A percentile compares a stretch with the other conserved stretches of the same genome.
Evolutionary conservation across 75 land plant genomes (phyloP).

Genomic region (Adiantum capillusveneris): DNA sequence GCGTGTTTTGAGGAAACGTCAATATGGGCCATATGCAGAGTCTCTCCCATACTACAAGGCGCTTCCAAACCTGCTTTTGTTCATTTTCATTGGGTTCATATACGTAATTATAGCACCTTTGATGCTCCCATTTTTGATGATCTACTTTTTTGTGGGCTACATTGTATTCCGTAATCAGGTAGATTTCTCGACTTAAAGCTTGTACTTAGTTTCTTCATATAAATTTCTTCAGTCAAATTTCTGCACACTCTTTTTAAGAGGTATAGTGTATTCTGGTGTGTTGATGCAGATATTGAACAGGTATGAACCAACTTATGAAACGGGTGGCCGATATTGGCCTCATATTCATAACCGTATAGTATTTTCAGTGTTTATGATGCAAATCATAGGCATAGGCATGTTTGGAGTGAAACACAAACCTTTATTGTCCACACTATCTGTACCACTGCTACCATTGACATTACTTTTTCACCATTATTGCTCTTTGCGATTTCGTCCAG

Average conservation of each 20-base stretch:
- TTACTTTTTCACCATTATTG: conserved; percentile 61
- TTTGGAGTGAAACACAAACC: conserved; percentile 63
- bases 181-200: not conserved
- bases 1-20: conserved; percentile 22
- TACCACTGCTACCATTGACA: conserved; percentile 45
- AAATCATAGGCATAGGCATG: conserved; percentile 68
- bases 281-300: conserved; percentile 59
- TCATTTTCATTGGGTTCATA: conserved; percentile 63
- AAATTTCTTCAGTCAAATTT: too few species aligned
- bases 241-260: too few species aligned
- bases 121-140: conserved; percentile 71
- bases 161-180: conserved; percentile 75
- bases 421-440: conserved; percentile 35
- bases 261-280: not conserved
- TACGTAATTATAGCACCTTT: conserved; percentile 70
- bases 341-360: conserved; percentile 56
- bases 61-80: conserved; percentile 50
- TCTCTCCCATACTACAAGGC: conserved; percentile 53
- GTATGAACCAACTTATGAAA: conserved; percentile 58
- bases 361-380: conserved; percentile 52
- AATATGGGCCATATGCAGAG: conserved; percentile 29
- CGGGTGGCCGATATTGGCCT: conserved; percentile 73
- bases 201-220: too few species aligned
- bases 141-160: conserved; percentile 67
- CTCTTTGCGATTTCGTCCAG: conserved; percentile 48